These are phyloP conservation scores for Claviceps monticola DNA, from an alignment of 2,329 filamentous ascomycete species.

Conservation along the genomic window DNA sequence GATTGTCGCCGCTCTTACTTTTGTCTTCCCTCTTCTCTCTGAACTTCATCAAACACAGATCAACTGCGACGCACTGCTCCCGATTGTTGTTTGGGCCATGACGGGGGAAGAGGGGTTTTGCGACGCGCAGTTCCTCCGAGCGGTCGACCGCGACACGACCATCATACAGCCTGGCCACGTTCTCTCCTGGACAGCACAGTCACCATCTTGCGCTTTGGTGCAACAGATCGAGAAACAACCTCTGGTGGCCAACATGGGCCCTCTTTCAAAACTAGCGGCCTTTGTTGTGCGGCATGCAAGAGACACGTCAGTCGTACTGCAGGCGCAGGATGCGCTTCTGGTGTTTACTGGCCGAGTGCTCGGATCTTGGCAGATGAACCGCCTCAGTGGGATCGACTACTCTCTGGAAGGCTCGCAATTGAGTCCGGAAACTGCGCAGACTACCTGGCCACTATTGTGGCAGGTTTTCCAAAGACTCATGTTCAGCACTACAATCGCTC, in stretches of 20 bases:
- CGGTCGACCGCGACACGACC: conserved; percentile 55
- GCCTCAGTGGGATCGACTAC: conserved; percentile 58
- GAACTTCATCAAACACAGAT: conserved; percentile 43
- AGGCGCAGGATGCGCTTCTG: conserved; percentile 46
- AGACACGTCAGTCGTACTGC: conserved; percentile 31
- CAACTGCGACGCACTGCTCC: conserved; percentile 56
- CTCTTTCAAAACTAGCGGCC: conserved; percentile 49
- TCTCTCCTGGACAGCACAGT: conserved; percentile 50
- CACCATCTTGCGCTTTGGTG: conserved; percentile 46
- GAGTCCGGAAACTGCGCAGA: conserved; percentile 48
- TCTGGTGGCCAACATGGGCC: conserved; percentile 52
- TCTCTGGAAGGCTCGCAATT: conserved; percentile 51
- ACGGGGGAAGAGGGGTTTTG: conserved; percentile 62
- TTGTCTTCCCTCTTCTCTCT: conserved; percentile 59
- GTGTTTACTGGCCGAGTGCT: conserved; percentile 53
- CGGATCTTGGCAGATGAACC: conserved; percentile 60
- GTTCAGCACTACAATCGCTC: conserved; percentile 59
- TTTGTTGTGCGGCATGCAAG: conserved; percentile 46
- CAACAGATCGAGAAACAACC: conserved; percentile 45
- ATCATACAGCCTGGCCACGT: conserved; percentile 25
- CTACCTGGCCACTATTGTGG: conserved; percentile 60
- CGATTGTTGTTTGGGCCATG: conserved; percentile 52
- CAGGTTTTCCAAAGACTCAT: conserved; percentile 60
- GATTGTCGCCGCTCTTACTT: conserved; percentile 60
- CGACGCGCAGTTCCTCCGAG: conserved; percentile 59